phyloP scores from a whole-genome alignment of 192 early-diverging fungal species.

The Chytriomyces sp. region DNA sequence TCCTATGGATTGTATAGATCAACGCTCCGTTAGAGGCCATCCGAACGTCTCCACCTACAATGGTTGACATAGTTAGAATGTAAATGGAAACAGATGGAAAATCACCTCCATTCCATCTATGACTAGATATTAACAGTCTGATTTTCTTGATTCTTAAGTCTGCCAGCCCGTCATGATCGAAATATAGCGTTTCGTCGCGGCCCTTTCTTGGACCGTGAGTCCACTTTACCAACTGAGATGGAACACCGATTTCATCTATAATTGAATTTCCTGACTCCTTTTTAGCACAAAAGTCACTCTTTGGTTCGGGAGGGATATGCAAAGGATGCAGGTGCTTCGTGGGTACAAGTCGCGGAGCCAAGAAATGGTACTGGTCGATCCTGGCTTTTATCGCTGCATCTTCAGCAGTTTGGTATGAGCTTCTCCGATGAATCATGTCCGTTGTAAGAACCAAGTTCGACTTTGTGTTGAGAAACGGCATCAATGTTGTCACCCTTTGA shows the following conservation, averaged over 20 bases:
- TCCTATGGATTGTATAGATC: constrained; percentile 11
- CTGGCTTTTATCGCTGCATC: background rate
- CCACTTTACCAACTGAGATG: background rate
- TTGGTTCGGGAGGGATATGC: background rate
- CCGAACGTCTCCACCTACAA: constrained; percentile 15
- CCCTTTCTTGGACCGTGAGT: constrained; percentile 4
- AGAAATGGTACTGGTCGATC: background rate
- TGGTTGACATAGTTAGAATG: background rate
- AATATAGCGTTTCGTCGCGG: background rate
- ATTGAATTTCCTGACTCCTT: background rate
- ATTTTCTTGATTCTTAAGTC: no score
- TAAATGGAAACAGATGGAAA: background rate
- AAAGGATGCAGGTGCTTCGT: background rate
- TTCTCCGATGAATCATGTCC: background rate
- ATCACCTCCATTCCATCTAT: constrained; percentile 23
- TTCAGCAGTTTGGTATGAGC: background rate
- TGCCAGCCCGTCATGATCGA: no score
- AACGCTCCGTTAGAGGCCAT: constrained; percentile 3
- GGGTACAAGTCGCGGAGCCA: constrained; percentile 1
- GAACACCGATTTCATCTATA: background rate
- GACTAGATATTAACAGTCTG: constrained; percentile 1
- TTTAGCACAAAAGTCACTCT: background rate
- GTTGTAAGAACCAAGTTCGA: constrained; percentile 9
- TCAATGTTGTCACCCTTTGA: constrained; percentile 12
- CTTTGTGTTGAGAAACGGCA: constrained; percentile 15